phyloP scores from a whole-genome alignment of 768 basidiomycete species.

The Amanita inopinata region DNA sequence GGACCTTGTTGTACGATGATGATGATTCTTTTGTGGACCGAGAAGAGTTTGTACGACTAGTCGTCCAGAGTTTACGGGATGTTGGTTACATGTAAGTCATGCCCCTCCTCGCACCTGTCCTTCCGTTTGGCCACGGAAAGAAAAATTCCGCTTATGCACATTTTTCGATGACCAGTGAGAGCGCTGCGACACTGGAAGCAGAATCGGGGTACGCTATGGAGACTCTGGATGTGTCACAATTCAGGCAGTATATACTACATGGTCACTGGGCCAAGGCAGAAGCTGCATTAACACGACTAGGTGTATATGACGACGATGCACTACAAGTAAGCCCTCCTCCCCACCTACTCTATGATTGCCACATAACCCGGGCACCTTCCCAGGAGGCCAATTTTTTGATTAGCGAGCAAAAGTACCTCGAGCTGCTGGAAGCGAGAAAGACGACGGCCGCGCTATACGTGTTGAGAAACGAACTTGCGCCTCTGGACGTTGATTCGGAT shows the following conservation, averaged over 20 bases:
- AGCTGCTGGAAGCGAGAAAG: constrained; percentile 75
- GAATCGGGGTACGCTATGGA: constrained; percentile 91
- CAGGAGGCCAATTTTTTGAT: constrained; percentile 84
- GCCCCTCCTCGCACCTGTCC: constrained; percentile 1
- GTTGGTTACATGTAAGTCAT: constrained; percentile 64
- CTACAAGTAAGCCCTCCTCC: constrained; percentile 43
- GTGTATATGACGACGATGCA: constrained; percentile 57
- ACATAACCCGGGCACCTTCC: constrained; percentile 12
- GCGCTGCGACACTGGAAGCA: constrained; percentile 79
- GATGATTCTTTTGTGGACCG: constrained; percentile 73
- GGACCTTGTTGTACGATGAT: constrained; percentile 70
- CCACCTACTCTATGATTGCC: not conserved
- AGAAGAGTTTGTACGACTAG: constrained; percentile 84
- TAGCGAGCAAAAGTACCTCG: constrained; percentile 92
- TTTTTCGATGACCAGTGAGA: constrained; percentile 47
- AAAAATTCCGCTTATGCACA: not conserved
- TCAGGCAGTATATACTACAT: constrained; percentile 69
- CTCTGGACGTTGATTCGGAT: constrained; percentile 69
- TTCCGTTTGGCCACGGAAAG: not conserved
- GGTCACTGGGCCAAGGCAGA: constrained; percentile 80
- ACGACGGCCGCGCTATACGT: constrained; percentile 78
- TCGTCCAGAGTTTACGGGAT: constrained; percentile 83
- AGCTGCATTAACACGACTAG: constrained; percentile 53
- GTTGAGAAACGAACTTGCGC: constrained; percentile 81
- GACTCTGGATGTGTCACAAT: constrained; percentile 63